phyloP scores from a whole-genome alignment of 352 stramenopile species.

The Elongisporangium senticosum region DNA sequence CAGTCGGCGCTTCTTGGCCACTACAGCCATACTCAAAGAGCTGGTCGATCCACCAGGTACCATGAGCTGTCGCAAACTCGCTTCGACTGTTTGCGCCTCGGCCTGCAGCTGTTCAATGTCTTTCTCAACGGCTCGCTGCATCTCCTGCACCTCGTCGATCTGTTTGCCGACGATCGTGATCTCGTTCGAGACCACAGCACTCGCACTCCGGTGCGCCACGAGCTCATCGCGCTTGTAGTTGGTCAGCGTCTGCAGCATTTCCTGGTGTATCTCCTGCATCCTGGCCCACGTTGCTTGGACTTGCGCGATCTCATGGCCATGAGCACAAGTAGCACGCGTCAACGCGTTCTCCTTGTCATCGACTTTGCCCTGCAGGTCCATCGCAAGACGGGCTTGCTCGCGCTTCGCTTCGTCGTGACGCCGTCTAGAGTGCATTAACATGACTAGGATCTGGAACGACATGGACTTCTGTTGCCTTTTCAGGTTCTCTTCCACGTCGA shows the following conservation, averaged over 20 bases:
- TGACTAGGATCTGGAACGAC: constrained; percentile 41
- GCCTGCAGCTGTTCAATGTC: constrained; percentile 55
- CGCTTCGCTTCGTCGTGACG: constrained; percentile 17
- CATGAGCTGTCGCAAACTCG: constrained; percentile 58
- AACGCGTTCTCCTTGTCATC: not conserved
- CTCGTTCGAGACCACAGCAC: constrained; percentile 69
- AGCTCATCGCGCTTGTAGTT: constrained; percentile 82
- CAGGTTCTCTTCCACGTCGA: constrained; percentile 51
- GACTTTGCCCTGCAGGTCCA: constrained; percentile 15
- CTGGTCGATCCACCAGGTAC: constrained; percentile 16
- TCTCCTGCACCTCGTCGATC: constrained; percentile 70
- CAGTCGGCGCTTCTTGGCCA: constrained; percentile 73
- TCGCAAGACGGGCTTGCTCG: constrained; percentile 15
- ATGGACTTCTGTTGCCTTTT: constrained; percentile 53
- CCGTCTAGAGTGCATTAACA: constrained; percentile 36
- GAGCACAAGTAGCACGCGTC: not conserved
- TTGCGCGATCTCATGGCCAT: constrained; percentile 14
- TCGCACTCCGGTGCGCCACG: constrained; percentile 63
- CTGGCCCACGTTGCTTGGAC: constrained; percentile 27
- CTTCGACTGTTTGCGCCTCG: constrained; percentile 52
- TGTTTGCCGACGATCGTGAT: constrained; percentile 65
- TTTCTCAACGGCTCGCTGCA: constrained; percentile 40
- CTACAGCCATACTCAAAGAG: constrained; percentile 51
- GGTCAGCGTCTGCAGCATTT: constrained; percentile 70
- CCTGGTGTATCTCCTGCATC: constrained; percentile 32